Base-by-base conservation (phyloP, 1,284 basidiomycete genomes). In the Neolentinus lepideus region DNA sequence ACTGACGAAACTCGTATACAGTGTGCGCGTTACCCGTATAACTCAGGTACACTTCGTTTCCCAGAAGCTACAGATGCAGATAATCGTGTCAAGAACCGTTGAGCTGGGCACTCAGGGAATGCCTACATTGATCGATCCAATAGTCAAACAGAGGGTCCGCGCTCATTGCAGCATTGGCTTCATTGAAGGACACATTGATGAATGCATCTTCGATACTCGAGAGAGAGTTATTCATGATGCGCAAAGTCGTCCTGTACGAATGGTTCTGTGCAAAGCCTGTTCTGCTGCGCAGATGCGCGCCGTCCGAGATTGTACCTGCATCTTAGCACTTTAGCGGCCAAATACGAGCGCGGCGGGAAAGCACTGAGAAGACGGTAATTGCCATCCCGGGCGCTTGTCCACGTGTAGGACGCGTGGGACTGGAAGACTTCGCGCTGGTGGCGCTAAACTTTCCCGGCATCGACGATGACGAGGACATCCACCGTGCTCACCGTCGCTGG, bases 401-500 rank as follows among this genome's bases (percentile, higher is more conserved):
- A 43, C 38, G 38, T 43, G 38, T 21, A 4, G 8, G 38, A 43
- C 19, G 38, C 38, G 38, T 43, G 38, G 38, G 38, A 43, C 38
- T 43, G 38, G 38, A 43, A 50, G 51, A 14, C 51, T 14, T 52
- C 51, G 29, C 21, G 51, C 51, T 24, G 21, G 21, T 52, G 29
- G 21, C 51, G 51, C 33, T 26, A 52, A 52, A 52, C 33, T 52
- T 52, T 58, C 59, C 60, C 66, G 54, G 59, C 61, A 35, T 56
- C 66, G 61, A 65, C 62, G 61, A 65, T 66, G 62, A 66, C 64
- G 51, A 33, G 29, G 22, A 54, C 27, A 53, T 62, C 68, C 54
- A 65, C 71, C 43, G 59, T 67, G 57, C 59, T 77, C 69, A 81
- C 90, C 59, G 77, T 88, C 66, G 81, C 88, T 52, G 82, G 85